Conservation (phyloP, 1,139 yeast genomes). For the Taphrina communis region DNA sequence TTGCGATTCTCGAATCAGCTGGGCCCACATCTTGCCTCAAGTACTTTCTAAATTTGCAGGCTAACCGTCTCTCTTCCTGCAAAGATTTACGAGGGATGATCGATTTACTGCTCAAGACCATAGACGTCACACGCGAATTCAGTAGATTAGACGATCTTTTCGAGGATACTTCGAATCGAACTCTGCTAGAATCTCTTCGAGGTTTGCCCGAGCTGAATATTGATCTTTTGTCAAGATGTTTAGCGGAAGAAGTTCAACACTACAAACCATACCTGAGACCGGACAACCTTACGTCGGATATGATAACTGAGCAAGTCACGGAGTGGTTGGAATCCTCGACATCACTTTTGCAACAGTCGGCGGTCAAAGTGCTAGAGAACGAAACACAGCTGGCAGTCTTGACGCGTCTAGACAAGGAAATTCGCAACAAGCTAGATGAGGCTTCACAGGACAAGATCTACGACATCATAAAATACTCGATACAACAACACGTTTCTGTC, state of each 20-base stretch:
- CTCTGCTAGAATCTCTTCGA: conserved; percentile 11
- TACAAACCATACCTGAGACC: conserved; percentile 19
- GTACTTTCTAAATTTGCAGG: conserved; percentile 23
- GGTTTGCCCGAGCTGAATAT: conserved; percentile 17
- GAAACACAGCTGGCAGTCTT: conserved; percentile 3
- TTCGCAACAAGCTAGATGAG: conserved; percentile 16
- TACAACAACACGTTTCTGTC: conserved; percentile 1
- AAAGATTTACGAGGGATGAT: conserved; percentile 2
- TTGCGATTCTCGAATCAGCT: conserved; percentile 20
- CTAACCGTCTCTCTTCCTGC: background rate
- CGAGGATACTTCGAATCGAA: background rate
- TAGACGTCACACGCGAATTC: conserved; percentile 18
- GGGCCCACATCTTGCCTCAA: conserved; percentile 19
- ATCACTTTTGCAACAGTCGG: background rate
- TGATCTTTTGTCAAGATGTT: background rate
- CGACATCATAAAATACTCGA: conserved; percentile 7
- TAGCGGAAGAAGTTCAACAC: conserved; percentile 7
- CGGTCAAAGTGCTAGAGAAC: conserved; percentile 1
- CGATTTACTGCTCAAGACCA: background rate
- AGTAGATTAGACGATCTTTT: conserved; percentile 10
- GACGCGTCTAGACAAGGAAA: background rate
- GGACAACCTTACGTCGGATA: background rate
- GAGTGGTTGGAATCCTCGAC: conserved; percentile 14
- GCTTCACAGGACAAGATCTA: conserved; percentile 21
- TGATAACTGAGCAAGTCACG: background rate